Conservation (phyloP, 2,329 filamentous ascomycete species). For the Aspergillus uvarum region DNA sequence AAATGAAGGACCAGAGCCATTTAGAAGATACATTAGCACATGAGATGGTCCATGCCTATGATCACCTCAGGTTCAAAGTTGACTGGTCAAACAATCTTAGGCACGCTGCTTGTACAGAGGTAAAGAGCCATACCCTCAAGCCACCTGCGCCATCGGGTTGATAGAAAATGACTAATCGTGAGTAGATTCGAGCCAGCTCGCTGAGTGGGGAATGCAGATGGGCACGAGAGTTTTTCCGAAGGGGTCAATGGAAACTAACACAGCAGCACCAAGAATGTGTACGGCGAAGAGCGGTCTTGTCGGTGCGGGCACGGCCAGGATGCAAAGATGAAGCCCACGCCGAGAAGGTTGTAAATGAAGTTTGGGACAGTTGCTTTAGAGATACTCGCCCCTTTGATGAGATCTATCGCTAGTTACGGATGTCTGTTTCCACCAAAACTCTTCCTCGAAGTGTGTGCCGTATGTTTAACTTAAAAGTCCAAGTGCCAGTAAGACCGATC, state of each 20-base stretch:
- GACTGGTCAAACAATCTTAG: slow-evolving; percentile 76
- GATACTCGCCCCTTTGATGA: slow-evolving; percentile 97
- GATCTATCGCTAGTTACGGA: slow-evolving; percentile 66
- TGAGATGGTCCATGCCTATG: slow-evolving; percentile 97
- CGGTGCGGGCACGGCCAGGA: slow-evolving; percentile 72
- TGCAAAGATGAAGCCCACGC: slow-evolving; percentile 87
- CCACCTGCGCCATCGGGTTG: not conserved
- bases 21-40: slow-evolving; percentile 92
- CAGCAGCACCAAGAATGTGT: slow-evolving; percentile 95
- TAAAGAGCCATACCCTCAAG: slow-evolving; percentile 41
- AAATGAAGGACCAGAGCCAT: slow-evolving; percentile 75
- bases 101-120: slow-evolving; percentile 93
- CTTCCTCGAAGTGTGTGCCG: not conserved
- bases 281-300: slow-evolving; percentile 73
- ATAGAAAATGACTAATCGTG: slow-evolving; percentile 12
- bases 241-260: slow-evolving; percentile 83
- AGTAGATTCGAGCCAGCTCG: slow-evolving; percentile 84
- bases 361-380: slow-evolving; percentile 96
- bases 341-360: slow-evolving; percentile 84
- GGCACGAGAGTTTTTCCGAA: slow-evolving; percentile 77
- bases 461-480: slow-evolving; percentile 17
- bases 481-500: not conserved
- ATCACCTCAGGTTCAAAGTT: slow-evolving; percentile 87
- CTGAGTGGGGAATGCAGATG: slow-evolving; percentile 93
- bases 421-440: not conserved